Evolutionary conservation across 148 eudicot genomes (phyloP).

Genomic region (Fallopia convolvulus): DNA sequence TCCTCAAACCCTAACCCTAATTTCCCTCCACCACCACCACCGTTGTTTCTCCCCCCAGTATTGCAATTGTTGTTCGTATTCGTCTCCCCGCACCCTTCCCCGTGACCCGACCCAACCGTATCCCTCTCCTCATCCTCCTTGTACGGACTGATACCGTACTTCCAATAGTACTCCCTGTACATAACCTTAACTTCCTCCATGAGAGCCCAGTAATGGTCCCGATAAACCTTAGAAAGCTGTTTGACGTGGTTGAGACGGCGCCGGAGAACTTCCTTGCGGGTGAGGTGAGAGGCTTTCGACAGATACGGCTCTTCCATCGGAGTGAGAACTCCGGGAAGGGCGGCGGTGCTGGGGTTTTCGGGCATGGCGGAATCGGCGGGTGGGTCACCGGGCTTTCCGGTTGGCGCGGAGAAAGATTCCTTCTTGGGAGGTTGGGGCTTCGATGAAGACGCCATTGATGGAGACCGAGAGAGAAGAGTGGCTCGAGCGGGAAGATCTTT

Average conservation of each 20-base stretch:
- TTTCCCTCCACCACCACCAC: slow-evolving; percentile 5
- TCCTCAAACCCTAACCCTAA: slow-evolving; percentile 39
- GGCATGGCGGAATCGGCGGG: slow-evolving; percentile 1
- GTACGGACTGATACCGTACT: slow-evolving; percentile 34
- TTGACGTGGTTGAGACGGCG: slow-evolving; percentile 30
- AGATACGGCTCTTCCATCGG: slow-evolving; percentile 21
- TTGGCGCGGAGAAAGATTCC: not conserved
- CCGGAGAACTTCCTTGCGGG: slow-evolving; percentile 34
- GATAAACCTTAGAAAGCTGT: slow-evolving; percentile 31
- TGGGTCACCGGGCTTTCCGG: not conserved
- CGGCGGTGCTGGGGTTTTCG: not conserved
- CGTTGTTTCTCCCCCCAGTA: not conserved
- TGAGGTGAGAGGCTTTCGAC: slow-evolving; percentile 28
- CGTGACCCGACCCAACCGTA: not conserved
- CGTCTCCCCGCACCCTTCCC: slow-evolving; percentile 21
- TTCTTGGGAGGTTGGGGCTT: slow-evolving; percentile 8
- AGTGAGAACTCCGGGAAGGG: slow-evolving; percentile 8
- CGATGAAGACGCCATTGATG: slow-evolving; percentile 30
- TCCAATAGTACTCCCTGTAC: slow-evolving; percentile 39
- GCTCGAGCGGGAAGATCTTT: not conserved
- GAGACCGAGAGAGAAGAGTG: not conserved
- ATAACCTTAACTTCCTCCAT: slow-evolving; percentile 41
- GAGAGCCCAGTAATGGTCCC: slow-evolving; percentile 41
- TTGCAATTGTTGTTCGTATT: slow-evolving; percentile 1
- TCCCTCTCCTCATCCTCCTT: slow-evolving; percentile 13